Evolutionary conservation across 768 basidiomycete species (phyloP).

Genomic region (Pseudohyphozyma bogoriensis): DNA sequence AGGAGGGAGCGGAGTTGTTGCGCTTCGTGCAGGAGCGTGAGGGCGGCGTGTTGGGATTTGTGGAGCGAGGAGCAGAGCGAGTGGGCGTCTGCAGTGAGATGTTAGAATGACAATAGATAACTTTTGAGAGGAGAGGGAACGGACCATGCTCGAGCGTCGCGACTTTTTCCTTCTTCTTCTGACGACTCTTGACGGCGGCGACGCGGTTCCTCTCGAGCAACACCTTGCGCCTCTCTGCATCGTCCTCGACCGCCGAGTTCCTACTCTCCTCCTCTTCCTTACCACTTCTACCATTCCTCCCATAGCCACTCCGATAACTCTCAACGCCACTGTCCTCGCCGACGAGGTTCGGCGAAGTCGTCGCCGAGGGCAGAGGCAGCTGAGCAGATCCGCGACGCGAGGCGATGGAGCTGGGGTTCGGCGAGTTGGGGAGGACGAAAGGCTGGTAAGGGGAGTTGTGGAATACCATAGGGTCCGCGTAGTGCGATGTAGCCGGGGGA

Average conservation of each 20-base stretch:
- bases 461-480: no score
- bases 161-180: constrained; percentile 32
- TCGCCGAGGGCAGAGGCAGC: no score
- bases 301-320: no score
- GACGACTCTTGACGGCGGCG: constrained; percentile 30
- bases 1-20: constrained; percentile 17
- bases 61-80: constrained; percentile 19
- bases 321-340: no score
- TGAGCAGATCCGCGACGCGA: no score
- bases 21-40: constrained; percentile 21
- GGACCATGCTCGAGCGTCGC: constrained; percentile 16
- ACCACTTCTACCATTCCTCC: constrained; percentile 15
- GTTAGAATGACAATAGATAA: neutral
- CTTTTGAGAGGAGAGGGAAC: neutral
- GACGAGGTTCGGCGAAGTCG: no score
- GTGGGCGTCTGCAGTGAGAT: constrained; percentile 13
- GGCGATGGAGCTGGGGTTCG: no score
- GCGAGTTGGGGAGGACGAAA: no score
- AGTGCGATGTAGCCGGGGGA: no score
- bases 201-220: constrained; percentile 31
- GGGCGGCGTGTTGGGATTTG: constrained; percentile 15
- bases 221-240: constrained; percentile 22
- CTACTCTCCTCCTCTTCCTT: no score
- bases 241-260: constrained; percentile 1
- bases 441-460: no score